phyloP scores from a whole-genome alignment of 208 protist species.

The Acanthamoeba culbertsoni region DNA sequence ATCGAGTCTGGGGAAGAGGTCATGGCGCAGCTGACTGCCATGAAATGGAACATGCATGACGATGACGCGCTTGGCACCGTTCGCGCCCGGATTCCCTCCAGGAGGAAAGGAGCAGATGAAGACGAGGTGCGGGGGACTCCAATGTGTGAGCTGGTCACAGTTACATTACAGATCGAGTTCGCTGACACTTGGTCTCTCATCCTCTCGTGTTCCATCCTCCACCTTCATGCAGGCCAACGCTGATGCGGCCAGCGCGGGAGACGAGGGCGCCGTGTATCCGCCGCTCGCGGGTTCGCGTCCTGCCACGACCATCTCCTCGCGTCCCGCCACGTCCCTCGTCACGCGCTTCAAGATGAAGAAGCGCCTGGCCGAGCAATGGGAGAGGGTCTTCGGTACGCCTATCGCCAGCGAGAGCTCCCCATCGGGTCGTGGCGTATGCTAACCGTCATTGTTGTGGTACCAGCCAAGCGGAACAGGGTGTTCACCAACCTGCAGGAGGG shows the following conservation, averaged over 20 bases:
- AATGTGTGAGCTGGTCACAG: too few relatives aligned
- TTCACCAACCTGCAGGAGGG: slow-evolving; percentile 36
- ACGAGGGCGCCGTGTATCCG: background rate
- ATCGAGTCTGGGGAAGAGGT: background rate
- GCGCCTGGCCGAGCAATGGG: slow-evolving; percentile 22
- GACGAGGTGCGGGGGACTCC: background rate
- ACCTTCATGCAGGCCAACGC: too few relatives aligned
- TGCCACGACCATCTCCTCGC: background rate
- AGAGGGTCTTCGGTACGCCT: background rate
- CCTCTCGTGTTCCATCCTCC: too few relatives aligned
- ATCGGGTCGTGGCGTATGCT: background rate
- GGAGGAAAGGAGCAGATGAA: background rate
- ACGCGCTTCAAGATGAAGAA: slow-evolving; percentile 34
- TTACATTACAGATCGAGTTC: too few relatives aligned
- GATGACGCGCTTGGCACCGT: background rate
- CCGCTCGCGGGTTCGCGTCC: background rate
- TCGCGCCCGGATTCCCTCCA: background rate
- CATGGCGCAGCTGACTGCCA: background rate
- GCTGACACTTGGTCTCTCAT: too few relatives aligned
- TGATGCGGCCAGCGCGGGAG: background rate
- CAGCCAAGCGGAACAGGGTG: slow-evolving; percentile 6
- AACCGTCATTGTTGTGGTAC: background rate
- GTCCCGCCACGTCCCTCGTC: background rate
- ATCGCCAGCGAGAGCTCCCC: background rate
- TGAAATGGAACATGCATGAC: background rate